Percentiles rank a stretch among this genome's conserved stretches.
Conservation (phyloP, 306 rosid species). For the Heteromeles arbutifolia region DNA sequence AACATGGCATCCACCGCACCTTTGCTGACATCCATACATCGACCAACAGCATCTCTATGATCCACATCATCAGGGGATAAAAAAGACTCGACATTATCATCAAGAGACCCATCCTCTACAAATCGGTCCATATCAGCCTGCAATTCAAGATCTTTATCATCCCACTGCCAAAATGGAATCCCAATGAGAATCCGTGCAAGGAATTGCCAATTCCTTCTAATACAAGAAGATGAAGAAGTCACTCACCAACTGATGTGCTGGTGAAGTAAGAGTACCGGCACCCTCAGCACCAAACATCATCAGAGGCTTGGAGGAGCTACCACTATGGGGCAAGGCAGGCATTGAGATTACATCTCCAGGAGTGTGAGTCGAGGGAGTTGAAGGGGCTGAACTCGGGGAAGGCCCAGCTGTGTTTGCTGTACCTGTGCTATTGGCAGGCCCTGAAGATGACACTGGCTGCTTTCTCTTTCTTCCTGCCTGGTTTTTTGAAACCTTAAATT, state of each 20-base stretch:
- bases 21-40: constrained; percentile 96
- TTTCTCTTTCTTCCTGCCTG: constrained; percentile 97
- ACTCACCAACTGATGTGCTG: constrained; percentile 95
- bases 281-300: constrained; percentile 84
- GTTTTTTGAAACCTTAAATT: constrained; percentile 75
- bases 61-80: constrained; percentile 95
- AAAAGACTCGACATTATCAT: constrained; percentile 95
- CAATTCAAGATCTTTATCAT: constrained; percentile 99
- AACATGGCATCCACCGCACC: constrained; percentile 52
- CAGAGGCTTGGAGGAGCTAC: constrained; percentile 81
- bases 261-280: constrained; percentile 76
- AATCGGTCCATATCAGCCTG: constrained; percentile 98
- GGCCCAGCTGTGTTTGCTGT: constrained; percentile 97
- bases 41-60: constrained; percentile 87
- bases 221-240: constrained; percentile 16
- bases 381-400: constrained; percentile 97
- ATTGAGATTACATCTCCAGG: constrained; percentile 96
- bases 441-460: constrained; percentile 95
- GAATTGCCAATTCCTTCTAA: constrained; percentile 45
- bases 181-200: constrained; percentile 73
- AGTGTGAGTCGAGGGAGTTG: constrained; percentile 97
- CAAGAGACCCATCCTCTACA: constrained; percentile 93
- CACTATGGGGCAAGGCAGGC: constrained; percentile 86
- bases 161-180: constrained; percentile 97
- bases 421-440: constrained; percentile 99